Conservation (phyloP, 2,329 filamentous ascomycete genomes). For the Ophiostoma quercus region DNA sequence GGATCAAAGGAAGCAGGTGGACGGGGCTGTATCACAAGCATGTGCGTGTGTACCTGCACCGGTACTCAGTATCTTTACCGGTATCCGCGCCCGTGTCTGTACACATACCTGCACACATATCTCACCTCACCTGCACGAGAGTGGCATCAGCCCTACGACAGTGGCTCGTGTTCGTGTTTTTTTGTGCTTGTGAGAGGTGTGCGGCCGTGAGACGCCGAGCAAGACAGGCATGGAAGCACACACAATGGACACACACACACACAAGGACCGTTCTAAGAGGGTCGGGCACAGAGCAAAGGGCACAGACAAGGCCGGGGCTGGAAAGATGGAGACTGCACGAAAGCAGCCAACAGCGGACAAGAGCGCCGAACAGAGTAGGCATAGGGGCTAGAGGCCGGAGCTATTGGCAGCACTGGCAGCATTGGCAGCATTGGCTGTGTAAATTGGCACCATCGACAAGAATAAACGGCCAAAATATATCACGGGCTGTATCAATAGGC, state of each 20-base stretch:
- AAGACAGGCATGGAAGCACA: neutral
- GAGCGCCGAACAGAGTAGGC: neutral
- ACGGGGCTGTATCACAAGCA: too few relatives aligned
- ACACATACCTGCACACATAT: too few relatives aligned
- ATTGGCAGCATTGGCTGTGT: too few relatives aligned
- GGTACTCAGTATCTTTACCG: neutral
- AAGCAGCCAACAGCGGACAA: neutral
- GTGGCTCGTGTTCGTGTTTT: neutral
- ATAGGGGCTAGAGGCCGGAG: neutral
- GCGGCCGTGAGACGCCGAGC: conserved; percentile 3
- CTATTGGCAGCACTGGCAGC: neutral
- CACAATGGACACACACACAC: neutral
- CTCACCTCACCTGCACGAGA: neutral
- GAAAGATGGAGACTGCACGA: neutral
- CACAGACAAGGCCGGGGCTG: neutral
- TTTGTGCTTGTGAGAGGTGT: neutral
- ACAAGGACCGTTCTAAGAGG: too few relatives aligned
- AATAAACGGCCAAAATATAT: neutral
- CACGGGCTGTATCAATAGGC: too few relatives aligned
- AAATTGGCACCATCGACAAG: neutral
- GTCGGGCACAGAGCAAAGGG: too few relatives aligned
- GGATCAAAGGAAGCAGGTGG: too few relatives aligned
- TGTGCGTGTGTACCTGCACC: neutral
- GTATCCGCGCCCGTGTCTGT: neutral
- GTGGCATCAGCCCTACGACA: neutral